Evolutionary conservation across 192 early-diverging fungal species (phyloP).

Genomic region (Backusella australiensis): DNA sequence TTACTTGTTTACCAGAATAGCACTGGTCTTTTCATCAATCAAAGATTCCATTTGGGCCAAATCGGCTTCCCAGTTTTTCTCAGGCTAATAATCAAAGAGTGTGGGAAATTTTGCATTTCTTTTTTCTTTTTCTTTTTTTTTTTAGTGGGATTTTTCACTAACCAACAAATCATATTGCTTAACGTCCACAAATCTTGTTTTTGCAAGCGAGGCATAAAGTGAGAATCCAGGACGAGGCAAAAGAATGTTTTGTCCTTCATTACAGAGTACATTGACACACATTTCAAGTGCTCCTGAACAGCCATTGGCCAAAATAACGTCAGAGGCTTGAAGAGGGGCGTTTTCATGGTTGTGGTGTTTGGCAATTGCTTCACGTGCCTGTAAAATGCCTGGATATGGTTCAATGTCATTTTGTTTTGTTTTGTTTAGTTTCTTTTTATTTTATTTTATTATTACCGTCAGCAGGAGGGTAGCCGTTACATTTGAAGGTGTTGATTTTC

Average conservation of each 20-base stretch:
- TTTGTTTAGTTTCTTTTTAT: not conserved
- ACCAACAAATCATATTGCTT: conserved; percentile 79
- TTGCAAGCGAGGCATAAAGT: conserved; percentile 79
- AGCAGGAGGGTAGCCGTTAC: conserved; percentile 84
- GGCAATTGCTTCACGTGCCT: conserved; percentile 76
- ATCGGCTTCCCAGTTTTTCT: conserved; percentile 83
- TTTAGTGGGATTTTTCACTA: conserved; percentile 10
- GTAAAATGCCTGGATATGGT: conserved; percentile 35
- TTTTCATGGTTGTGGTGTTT: conserved; percentile 62
- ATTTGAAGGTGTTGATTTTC: conserved; percentile 64
- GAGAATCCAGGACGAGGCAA: conserved; percentile 85
- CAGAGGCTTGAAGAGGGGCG: conserved; percentile 68
- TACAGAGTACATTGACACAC: conserved; percentile 68
- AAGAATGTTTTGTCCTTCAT: conserved; percentile 83
- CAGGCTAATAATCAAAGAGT: conserved; percentile 46
- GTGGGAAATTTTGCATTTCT: not conserved
- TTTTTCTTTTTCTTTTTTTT: too few relatives aligned
- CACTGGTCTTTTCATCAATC: conserved; percentile 78
- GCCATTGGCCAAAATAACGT: conserved; percentile 81
- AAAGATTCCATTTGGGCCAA: conserved; percentile 74
- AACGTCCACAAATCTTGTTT: conserved; percentile 72
- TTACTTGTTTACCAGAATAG: conserved; percentile 81
- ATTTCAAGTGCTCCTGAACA: conserved; percentile 78
- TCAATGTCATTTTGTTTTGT: not conserved
- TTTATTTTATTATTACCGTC: conserved; percentile 48